phyloP scores from a whole-genome alignment of 176 grass and related monocot genomes.

The Ensete ventricosum region DNA sequence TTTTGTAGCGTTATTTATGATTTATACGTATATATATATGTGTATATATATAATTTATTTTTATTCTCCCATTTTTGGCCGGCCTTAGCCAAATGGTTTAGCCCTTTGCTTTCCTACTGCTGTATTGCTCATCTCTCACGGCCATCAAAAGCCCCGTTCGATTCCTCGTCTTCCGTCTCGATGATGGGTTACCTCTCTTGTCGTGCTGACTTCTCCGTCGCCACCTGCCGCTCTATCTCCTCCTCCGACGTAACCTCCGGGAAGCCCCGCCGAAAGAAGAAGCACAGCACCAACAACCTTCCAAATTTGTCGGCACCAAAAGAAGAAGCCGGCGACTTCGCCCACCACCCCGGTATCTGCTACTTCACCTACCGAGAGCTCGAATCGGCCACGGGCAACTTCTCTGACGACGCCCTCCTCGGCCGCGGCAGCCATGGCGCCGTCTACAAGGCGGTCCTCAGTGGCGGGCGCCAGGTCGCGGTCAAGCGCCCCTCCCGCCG shows the following conservation, averaged over 20 bases:
- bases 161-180: too few species aligned
- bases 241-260: constrained; percentile 24
- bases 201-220: constrained; percentile 86
- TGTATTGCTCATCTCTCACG: too few species aligned
- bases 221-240: constrained; percentile 77
- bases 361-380: constrained; percentile 75
- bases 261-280: not conserved
- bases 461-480: constrained; percentile 58
- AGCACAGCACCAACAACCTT: too few species aligned
- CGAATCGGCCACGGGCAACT: constrained; percentile 65
- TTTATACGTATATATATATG: too few species aligned
- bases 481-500: constrained; percentile 90
- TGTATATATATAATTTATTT: too few species aligned
- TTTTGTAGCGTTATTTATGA: too few species aligned
- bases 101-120: too few species aligned
- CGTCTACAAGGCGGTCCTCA: constrained; percentile 85
- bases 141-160: too few species aligned
- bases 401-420: constrained; percentile 61
- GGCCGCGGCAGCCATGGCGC: constrained; percentile 88
- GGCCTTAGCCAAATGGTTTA: too few species aligned
- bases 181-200: constrained; percentile 93
- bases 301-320: too few species aligned
- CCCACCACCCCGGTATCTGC: constrained; percentile 20
- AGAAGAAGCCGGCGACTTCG: not conserved
- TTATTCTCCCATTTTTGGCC: too few species aligned